phyloP scores from a whole-genome alignment of 179 eudicot species.

The Vitellaria paradoxa region DNA sequence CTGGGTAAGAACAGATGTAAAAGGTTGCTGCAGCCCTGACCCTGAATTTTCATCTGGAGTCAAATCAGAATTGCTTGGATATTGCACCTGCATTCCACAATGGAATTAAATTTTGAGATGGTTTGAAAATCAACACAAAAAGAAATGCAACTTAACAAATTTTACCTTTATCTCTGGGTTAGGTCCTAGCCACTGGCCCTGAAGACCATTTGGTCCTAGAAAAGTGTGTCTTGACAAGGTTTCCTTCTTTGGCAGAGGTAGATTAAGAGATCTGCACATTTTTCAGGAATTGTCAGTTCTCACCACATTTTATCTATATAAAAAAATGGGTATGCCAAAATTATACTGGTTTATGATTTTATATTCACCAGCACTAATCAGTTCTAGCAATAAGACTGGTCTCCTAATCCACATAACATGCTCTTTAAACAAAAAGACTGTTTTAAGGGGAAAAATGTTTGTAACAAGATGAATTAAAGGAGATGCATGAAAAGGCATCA shows the following conservation, averaged over 20 bases:
- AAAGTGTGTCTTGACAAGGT: conserved; percentile 93
- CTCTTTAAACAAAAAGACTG: neutral
- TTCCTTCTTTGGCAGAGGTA: conserved; percentile 89
- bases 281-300: conserved; percentile 9
- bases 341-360: neutral
- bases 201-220: conserved; percentile 88
- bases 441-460: neutral
- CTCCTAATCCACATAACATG: neutral
- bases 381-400: neutral
- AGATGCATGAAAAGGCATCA: neutral
- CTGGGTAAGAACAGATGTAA: neutral
- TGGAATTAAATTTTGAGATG: neutral
- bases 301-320: neutral
- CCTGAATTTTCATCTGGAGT: conserved; percentile 47
- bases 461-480: neutral
- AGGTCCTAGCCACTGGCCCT: conserved; percentile 77
- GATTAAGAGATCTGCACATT: conserved; percentile 55
- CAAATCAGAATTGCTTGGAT: conserved; percentile 68
- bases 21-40: conserved; percentile 34
- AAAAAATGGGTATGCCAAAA: neutral
- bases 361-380: neutral
- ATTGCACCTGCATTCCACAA: conserved; percentile 53
- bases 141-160: neutral
- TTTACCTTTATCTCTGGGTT: conserved; percentile 68
- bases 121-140: conserved; percentile 11